Evolutionary conservation across 2,329 filamentous ascomycete genomes (phyloP), one percentile per base, ranked within the genome.

Genomic region (Alternaria brassicicola): DNA sequence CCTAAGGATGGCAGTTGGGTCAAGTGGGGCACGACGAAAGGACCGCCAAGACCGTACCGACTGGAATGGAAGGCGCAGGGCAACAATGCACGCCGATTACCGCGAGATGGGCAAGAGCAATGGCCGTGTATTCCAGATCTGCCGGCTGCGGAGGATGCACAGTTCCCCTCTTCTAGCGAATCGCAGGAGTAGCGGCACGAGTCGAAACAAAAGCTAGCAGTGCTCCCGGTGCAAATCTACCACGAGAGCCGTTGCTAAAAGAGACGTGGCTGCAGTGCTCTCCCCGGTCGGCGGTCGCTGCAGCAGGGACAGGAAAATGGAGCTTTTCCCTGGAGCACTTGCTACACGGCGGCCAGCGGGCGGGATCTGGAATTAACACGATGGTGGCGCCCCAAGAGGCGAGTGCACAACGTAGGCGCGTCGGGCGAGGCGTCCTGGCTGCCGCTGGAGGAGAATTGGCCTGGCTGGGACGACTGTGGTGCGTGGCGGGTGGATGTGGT

Each of bases 181-280:
- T 62, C 64, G 67, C 67, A 73, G 68, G 65, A 66, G 17, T 19
- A 15, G 39, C 36, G 47, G 36, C 62, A 65, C 66, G 60, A 68
- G 64, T 60, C 63, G 65, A 58, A 69, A 70, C 54, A 58, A 68
- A 66, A 62, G 67, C 71, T 66, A 58, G 62, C 66, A 59, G 56
- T 55, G 67, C 60, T 58, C 63, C 63, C 50, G 46, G 42, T 57
- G 63, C 57, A 46, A 52, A 46, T 57, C 36, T 56, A 68, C 63
- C 73, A 74, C 68, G 54, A 55, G 59, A 73, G 62, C 61, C 42
- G 62, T 61, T 64, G 69, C 69, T 62, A 65, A 67, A 68, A 52
- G 46, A 63, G 70, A 71, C 52, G 73, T 71, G 71, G 73, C 73
- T 76, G 74, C 74, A 76, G 73, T 68, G 57, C 59, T 57, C 59